Base-by-base conservation (phyloP, 495 filamentous ascomycete species). In the Cercophora samala region DNA sequence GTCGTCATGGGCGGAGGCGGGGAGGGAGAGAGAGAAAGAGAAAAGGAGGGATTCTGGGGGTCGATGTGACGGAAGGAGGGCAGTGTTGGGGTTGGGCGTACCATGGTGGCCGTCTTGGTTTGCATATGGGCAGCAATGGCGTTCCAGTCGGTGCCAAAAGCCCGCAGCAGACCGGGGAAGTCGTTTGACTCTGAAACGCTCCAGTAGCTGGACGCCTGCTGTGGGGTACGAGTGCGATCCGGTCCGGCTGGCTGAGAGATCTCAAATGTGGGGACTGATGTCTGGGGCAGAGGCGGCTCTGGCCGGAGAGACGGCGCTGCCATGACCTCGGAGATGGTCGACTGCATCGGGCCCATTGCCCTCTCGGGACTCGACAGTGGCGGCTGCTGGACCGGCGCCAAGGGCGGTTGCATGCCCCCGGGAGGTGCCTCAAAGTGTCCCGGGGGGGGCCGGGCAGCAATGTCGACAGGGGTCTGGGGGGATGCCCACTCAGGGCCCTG, bases 21-120 rank as follows among this genome's bases (percentile, higher is more conserved):
- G 8, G 37, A 46, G 37, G 37, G 37, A 11, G 37, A 9, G 37
- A 17, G 56, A 72, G 21, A 65, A 37, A 22, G 19, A 51, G n/a
- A 52, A 55, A 26, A 23, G 65, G 58, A 29, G 54, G 46, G 59
- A 58, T 60, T 32, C 29, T n/a, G n/a, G n/a, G n/a, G n/a, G n/a
- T n/a, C n/a, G n/a, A n/a, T n/a, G n/a, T n/a, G n/a, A n/a, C n/a
- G n/a, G n/a, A n/a, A n/a, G n/a, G n/a, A n/a, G n/a, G n/a, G n/a
- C n/a, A n/a, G 0, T 29, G 26, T 29, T 29, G 37, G 37, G 2
- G 37, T 46, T 11, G 1, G 23, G 71, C 84, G 73, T 85, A 96
- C 96, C 95, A 98, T 99, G 17, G 92, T 90, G 11, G 89, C 87
- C 5, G 95, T 97, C 78, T 98, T 98, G 0, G 93, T 90, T 66